Evolutionary conservation across 2,329 filamentous ascomycete genomes (phyloP).

Genomic region (Calonectria multiphialidica): DNA sequence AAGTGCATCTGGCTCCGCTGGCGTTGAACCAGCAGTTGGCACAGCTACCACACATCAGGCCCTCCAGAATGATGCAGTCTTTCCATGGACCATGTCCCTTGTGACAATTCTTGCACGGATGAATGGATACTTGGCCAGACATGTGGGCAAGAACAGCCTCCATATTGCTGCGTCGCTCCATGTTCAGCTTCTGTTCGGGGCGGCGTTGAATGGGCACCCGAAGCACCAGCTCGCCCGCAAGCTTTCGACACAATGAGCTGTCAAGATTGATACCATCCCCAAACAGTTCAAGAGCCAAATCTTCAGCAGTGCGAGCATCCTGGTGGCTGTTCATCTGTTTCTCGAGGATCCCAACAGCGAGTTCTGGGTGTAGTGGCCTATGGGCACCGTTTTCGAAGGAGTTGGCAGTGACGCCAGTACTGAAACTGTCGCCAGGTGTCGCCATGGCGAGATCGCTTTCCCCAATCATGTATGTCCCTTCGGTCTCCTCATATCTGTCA

Average conservation of each 20-base stretch:
- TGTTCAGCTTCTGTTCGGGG: slow-evolving; percentile 66
- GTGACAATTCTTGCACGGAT: slow-evolving; percentile 70
- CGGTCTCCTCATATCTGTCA: not conserved
- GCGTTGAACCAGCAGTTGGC: slow-evolving; percentile 75
- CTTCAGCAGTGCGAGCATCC: slow-evolving; percentile 54
- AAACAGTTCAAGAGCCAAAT: slow-evolving; percentile 60
- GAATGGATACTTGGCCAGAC: slow-evolving; percentile 60
- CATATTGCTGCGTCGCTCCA: slow-evolving; percentile 69
- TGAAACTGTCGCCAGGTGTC: not conserved
- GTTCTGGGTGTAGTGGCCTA: not conserved
- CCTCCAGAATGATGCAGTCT: slow-evolving; percentile 68
- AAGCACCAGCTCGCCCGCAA: slow-evolving; percentile 62
- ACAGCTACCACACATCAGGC: slow-evolving; percentile 72
- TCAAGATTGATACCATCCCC: slow-evolving; percentile 62
- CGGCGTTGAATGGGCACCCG: slow-evolving; percentile 66
- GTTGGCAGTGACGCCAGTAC: not conserved
- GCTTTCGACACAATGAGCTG: slow-evolving; percentile 65
- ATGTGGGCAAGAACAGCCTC: slow-evolving; percentile 71
- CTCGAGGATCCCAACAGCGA: not conserved
- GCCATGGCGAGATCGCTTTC: not conserved
- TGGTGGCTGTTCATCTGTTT: not conserved
- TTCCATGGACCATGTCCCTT: slow-evolving; percentile 72
- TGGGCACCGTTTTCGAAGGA: not conserved
- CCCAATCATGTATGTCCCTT: not conserved
- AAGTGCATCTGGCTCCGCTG: slow-evolving; percentile 69